Evolutionary conservation across 164 flowering plant species (phyloP).

Genomic region (Dillenia suffruticosa): DNA sequence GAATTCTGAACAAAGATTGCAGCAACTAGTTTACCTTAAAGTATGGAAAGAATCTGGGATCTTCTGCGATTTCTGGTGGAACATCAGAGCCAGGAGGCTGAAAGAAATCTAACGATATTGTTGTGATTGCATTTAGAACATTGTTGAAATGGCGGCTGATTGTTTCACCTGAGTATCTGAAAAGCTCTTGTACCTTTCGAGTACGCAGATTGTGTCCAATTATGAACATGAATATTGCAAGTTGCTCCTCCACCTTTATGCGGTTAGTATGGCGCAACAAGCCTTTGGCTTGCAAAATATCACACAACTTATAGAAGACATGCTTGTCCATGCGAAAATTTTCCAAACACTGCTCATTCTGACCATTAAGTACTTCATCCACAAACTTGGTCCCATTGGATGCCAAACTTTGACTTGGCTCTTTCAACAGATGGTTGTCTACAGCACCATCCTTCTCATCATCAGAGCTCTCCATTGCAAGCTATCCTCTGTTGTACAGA

Average conservation of each 20-base stretch:
- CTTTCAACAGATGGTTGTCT: conserved; percentile 23
- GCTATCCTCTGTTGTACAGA: conserved; percentile 4
- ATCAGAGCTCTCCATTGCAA: conserved; percentile 45
- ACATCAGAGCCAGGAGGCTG: conserved; percentile 30
- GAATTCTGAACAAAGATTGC: background rate
- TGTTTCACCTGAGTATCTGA: conserved; percentile 57
- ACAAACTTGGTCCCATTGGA: conserved; percentile 37
- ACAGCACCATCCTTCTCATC: conserved; percentile 38
- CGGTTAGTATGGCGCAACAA: conserved; percentile 47
- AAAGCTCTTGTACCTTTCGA: conserved; percentile 54
- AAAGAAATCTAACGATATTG: conserved; percentile 47
- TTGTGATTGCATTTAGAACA: conserved; percentile 52
- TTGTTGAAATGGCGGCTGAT: conserved; percentile 69
- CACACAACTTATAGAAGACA: conserved; percentile 45
- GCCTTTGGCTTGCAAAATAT: conserved; percentile 43
- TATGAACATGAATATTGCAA: conserved; percentile 57
- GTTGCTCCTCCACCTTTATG: conserved; percentile 59
- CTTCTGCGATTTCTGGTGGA: conserved; percentile 39
- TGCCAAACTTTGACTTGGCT: conserved; percentile 12
- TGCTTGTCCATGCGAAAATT: conserved; percentile 63
- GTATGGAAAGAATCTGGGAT: conserved; percentile 50
- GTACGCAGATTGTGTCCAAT: conserved; percentile 54
- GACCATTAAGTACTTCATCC: conserved; percentile 50
- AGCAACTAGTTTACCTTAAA: conserved; percentile 32
- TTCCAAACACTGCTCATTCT: conserved; percentile 36